Base-by-base conservation (phyloP, 257 asterid species). In the Jasminum sambac region DNA sequence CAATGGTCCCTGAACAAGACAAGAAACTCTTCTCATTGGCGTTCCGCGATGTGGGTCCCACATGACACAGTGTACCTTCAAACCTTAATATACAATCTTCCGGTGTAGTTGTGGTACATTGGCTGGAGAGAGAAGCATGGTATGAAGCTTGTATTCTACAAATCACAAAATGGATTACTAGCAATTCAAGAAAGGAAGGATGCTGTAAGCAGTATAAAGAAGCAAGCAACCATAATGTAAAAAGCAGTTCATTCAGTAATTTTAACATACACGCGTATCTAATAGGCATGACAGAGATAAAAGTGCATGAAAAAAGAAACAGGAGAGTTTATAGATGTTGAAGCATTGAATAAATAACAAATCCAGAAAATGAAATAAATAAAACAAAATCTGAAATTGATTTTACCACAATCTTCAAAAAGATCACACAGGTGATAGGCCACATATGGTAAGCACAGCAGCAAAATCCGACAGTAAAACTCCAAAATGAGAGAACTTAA, bases 131-230 rank as follows among this genome's bases (percentile, higher is more conserved):
- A 60, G 84, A 74, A 76, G 84, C 39, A 65, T 55, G 66, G 74
- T 63, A 34, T 40, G 73, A 76, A 67, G 81, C 84, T 82, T 74
- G 87, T 72, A 81, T 66, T 76, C 98, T 92, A 84, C 79, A 83
- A 75, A 66, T 79, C 60, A 46, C 40, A 74, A 76, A 59, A 44
- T 71, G 36, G 41, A 74, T 72, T 60, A 25, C 43, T 43, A 34
- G 67, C 25, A 69, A 63, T 43, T 25, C 48, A 36, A 14, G 69
- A 46, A 17, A 64, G 52, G 34, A 23, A 30, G 8, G 17, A 11
- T 44, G 50, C 42, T 63, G n/a, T 39, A 25, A 21, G 48, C 64
- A 70, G 70, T 48, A 70, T 9, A 48, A 66, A 19, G n/a, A 36
- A 66, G 44, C 25, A 76, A 48, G 55, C 63, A 43, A 62, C 69